Evolutionary conservation across 2,329 filamentous ascomycete genomes (phyloP).

Genomic region (Magnaporthales sp.): DNA sequence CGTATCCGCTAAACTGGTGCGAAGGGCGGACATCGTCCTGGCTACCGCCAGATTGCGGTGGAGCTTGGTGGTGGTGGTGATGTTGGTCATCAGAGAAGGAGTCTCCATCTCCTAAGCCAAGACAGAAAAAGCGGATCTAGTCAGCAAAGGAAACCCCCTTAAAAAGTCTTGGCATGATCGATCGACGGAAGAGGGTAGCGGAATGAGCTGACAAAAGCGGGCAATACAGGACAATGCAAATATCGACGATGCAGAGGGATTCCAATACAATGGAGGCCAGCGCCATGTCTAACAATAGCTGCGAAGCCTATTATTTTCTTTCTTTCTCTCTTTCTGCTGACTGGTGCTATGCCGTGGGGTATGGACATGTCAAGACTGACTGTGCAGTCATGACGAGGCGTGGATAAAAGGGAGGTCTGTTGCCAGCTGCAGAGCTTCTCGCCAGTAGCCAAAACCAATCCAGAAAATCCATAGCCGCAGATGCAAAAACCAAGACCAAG

Average conservation of each 20-base stretch:
- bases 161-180: neutral
- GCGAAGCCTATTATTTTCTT: conserved; percentile 2
- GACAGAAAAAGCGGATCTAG: neutral
- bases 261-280: conserved; percentile 2
- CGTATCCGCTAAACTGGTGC: conserved; percentile 67
- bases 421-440: neutral
- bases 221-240: neutral
- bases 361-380: neutral
- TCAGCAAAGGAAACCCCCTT: neutral
- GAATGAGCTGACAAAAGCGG: neutral
- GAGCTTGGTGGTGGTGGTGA: conserved; percentile 51
- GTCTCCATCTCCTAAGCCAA: conserved; percentile 47
- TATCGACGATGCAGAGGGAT: neutral
- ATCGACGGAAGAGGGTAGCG: neutral
- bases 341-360: neutral
- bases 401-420: neutral
- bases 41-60: conserved; percentile 20
- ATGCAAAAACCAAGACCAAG: conserved; percentile 2
- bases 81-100: conserved; percentile 46
- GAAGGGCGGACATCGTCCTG: conserved; percentile 59
- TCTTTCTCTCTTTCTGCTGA: neutral
- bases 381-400: neutral
- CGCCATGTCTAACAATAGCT: conserved; percentile 2
- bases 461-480: neutral
- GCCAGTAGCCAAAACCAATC: neutral